These are phyloP conservation scores for Suillus brevipes DNA, from an alignment of 768 basidiomycete species.

Conservation along the genomic window DNA sequence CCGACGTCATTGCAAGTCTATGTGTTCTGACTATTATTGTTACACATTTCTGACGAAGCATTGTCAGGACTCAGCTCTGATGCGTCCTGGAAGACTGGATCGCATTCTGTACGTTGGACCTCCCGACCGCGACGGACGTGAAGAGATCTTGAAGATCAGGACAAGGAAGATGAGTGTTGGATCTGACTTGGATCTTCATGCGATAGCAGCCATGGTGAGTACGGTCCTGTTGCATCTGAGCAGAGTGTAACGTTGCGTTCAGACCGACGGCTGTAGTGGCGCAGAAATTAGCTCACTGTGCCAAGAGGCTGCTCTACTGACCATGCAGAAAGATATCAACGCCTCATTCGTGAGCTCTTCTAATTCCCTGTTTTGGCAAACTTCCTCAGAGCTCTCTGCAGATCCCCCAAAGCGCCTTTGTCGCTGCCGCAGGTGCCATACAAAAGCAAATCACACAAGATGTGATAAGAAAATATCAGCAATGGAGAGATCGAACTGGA, in stretches of 20 bases:
- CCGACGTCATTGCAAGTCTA: conserved; percentile 79
- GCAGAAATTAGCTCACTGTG: conserved; percentile 91
- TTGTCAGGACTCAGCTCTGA: conserved; percentile 84
- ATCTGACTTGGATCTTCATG: conserved; percentile 59
- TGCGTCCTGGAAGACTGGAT: conserved; percentile 94
- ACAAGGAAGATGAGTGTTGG: conserved; percentile 80
- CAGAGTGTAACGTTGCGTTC: conserved; percentile 9
- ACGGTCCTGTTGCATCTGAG: background rate
- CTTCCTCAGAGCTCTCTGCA: conserved; percentile 30
- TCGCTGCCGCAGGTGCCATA: conserved; percentile 67
- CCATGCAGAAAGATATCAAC: conserved; percentile 87
- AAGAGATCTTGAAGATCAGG: conserved; percentile 83
- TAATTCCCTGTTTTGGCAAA: background rate
- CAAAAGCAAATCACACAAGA: conserved; percentile 84
- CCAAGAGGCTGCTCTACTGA: conserved; percentile 91
- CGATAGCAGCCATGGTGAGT: conserved; percentile 70
- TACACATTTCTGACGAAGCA: background rate
- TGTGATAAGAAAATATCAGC: conserved; percentile 67
- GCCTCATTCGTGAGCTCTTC: conserved; percentile 61
- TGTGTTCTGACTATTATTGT: background rate
- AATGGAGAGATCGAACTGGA: conserved; percentile 57
- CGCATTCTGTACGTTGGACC: conserved; percentile 93
- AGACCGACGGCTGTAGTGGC: conserved; percentile 96
- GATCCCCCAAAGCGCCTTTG: conserved; percentile 76
- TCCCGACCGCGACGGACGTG: conserved; percentile 75